Conservation (phyloP, 805 yeast genomes). For the Candida endomychidarum region DNA sequence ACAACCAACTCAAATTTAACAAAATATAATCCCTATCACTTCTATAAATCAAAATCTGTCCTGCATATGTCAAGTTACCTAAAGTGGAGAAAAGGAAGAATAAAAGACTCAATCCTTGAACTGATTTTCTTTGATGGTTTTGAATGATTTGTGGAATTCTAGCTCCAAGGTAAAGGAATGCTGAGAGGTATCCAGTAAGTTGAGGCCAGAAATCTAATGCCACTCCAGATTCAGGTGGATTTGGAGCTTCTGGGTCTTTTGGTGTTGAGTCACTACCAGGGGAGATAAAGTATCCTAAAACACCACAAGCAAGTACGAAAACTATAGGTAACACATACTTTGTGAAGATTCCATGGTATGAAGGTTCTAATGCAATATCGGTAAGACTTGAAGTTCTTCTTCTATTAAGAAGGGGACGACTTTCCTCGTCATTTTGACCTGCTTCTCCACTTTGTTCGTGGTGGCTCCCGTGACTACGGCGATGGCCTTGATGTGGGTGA, state of each 20-base stretch:
- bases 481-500: constrained; percentile 3
- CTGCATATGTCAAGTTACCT: constrained; percentile 75
- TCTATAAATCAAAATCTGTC: constrained; percentile 67
- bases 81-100: constrained; percentile 72
- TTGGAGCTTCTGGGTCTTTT: too few species aligned
- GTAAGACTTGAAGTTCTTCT: constrained; percentile 55
- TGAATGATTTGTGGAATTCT: constrained; percentile 82
- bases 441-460: constrained; percentile 24
- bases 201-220: constrained; percentile 56
- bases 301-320: constrained; percentile 64
- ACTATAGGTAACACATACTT: constrained; percentile 58
- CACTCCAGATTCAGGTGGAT: constrained; percentile 17
- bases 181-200: constrained; percentile 68
- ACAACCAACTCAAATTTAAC: constrained; percentile 70
- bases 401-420: constrained; percentile 34
- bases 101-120: constrained; percentile 80
- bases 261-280: constrained; percentile 29
- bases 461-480: too few species aligned
- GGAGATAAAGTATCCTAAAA: constrained; percentile 56
- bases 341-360: constrained; percentile 45
- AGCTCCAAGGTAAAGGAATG: constrained; percentile 68
- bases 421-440: too few species aligned
- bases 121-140: constrained; percentile 74
- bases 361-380: constrained; percentile 48
- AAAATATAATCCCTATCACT: constrained; percentile 58